Evolutionary conservation across 805 yeast species (phyloP), one percentile per base, ranked within the genome.

Genomic region (Candida schatavii): DNA sequence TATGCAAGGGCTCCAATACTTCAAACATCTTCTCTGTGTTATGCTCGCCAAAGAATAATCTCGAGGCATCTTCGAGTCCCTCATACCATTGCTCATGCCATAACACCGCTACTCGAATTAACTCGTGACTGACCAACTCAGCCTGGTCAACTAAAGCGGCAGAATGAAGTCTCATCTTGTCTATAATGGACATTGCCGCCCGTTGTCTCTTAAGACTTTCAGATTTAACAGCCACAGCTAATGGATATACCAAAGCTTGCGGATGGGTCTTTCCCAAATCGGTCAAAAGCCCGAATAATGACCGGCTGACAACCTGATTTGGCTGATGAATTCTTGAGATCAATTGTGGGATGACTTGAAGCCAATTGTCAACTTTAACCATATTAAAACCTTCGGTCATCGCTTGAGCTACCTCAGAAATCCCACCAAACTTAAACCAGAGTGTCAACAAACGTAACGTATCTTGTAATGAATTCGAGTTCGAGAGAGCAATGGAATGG

Each of bases 11-110:
- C 48, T 88, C 95, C 39, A 93, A 64, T 1, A 89, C 89, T 14
- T 87, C 82, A 63, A 87, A 86, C 98, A 93, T 93, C 61, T 88
- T 89, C 41, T 89, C 96, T 10, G 91, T 85, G 56, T 93, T 89
- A 52, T 88, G 93, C 47, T 93, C 99, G 27, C 95, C 96, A 62
- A 89, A 91, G 68, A 84, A 93, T 40, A 86, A 75, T 45, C 97
- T 74, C 3, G 97, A 89, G 0, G 99, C 99, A 67, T 93, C 97
- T 59, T 93, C 99, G 25, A 93, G 71, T 2, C 96, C 97, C 64
- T 91, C 98, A 52, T 89, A 90, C 99, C 99, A 93, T 58, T 85
- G 84, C 56, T 93, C 99, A 55, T 89, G 96, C 97, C 99, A 90
- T 46, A 93, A 65, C 3, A 91, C 97, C 1, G 98, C 97, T 14